phyloP scores from a whole-genome alignment of 2,329 filamentous ascomycete genomes.

The Aaosphaeria arxii region DNA sequence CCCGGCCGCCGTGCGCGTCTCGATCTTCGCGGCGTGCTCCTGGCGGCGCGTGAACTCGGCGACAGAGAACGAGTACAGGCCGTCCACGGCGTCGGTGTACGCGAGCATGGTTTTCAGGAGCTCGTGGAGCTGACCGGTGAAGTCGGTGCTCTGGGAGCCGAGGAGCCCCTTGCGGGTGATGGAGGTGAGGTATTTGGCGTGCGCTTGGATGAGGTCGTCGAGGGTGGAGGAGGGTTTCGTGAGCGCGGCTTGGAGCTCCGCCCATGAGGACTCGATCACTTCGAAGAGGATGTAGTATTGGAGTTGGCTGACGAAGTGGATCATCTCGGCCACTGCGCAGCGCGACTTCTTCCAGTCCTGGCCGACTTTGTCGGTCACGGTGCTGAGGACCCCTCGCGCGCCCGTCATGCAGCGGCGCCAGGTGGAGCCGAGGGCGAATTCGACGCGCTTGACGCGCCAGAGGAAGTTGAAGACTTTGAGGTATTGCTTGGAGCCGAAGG shows the following conservation, averaged over 20 bases:
- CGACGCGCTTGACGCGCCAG: slow-evolving; percentile 96
- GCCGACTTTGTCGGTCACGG: slow-evolving; percentile 67
- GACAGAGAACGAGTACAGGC: slow-evolving; percentile 90
- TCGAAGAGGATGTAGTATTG: slow-evolving; percentile 99
- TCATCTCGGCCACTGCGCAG: slow-evolving; percentile 92
- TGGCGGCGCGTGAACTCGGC: slow-evolving; percentile 92
- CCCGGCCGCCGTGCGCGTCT: slow-evolving; percentile 62
- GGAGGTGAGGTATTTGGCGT: slow-evolving; percentile 83
- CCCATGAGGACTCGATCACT: slow-evolving; percentile 96
- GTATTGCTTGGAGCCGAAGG: slow-evolving; percentile 93
- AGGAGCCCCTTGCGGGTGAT: slow-evolving; percentile 96
- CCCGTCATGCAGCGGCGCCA: slow-evolving; percentile 98
- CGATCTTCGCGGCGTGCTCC: slow-evolving; percentile 72
- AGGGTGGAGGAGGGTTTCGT: slow-evolving; percentile 83
- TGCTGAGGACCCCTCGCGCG: slow-evolving; percentile 82
- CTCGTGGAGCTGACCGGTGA: slow-evolving; percentile 88
- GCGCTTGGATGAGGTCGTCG: slow-evolving; percentile 90
- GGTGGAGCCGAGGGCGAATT: slow-evolving; percentile 85
- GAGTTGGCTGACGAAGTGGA: slow-evolving; percentile 94
- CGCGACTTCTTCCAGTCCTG: slow-evolving; percentile 87
- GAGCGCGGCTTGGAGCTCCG: slow-evolving; percentile 78
- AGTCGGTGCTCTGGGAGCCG: slow-evolving; percentile 68
- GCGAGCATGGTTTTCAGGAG: slow-evolving; percentile 90
- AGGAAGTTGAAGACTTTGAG: slow-evolving; percentile 99
- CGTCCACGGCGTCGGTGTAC: slow-evolving; percentile 91